Evolutionary conservation across 306 rosid genomes (phyloP), one percentile per base, ranked within the genome.

Genomic region (Quercus agrifolia): DNA sequence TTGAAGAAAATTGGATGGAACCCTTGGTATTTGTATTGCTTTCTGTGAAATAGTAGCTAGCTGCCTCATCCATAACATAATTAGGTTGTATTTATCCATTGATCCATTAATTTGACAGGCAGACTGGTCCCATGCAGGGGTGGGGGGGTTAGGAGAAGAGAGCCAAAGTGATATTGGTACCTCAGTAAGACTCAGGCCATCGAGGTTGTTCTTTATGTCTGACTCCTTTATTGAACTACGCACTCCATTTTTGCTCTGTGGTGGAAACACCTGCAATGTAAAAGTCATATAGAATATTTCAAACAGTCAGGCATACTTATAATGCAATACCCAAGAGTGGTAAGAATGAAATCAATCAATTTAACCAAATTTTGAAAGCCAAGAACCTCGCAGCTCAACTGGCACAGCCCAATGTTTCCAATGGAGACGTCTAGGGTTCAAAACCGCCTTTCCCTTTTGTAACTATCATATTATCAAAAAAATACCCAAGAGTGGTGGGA

Each of bases 251-350:
- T 85, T 84, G 86, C 88, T 84, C 56, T 28, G 63, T 21, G 88
- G 93, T 70, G 93, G 97, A 78, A 90, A 89, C 27, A 5, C 62
- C 95, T 90, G 85, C 79, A 80, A 83, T 20, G 63, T 72, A 12
- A 18, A 18, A 70, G 56, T 57, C 52, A 58, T 80, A 58, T 6
- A 38, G 68, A 15, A 15, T 62, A 73, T 20, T 23, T 28, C 41
- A 63, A 63, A 13, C 44, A 8, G 23, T 51, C 14, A 14, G 66
- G 25, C 14, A 10, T 14, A 35, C 28, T 51, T 2, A 25, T 28
- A 28, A 49, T 12, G 54, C 54, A 49, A 25, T 25, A 61, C 67
- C 33, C 2, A 25, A 3, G 12, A 61, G 19, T 25, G 17, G 35
- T 61, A 17, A 3, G 25, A 10, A 7, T 21, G 28, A 41, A 41